Evolutionary conservation across 345 rosid species (phyloP).

Genomic region (Syzygium oleosum): DNA sequence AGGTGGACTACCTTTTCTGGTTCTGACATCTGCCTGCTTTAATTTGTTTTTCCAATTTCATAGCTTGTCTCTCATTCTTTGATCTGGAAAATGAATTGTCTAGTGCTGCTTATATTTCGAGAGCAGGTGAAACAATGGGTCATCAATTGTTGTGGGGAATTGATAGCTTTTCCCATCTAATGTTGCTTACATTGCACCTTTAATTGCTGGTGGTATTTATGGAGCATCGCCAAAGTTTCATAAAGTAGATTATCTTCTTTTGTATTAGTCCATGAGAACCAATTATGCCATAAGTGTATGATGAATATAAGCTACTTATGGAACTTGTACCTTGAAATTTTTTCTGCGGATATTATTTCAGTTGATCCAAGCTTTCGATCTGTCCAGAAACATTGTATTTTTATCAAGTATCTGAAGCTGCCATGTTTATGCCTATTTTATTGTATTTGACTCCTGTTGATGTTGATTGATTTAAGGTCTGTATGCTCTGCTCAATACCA

Average conservation of each 20-base stretch:
- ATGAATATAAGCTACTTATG: background rate
- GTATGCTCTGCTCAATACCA: background rate
- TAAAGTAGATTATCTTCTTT: background rate
- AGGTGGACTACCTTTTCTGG: constrained; percentile 30
- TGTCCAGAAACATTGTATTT: background rate
- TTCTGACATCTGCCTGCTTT: background rate
- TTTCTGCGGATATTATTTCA: background rate
- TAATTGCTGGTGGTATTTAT: background rate
- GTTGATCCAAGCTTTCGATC: background rate
- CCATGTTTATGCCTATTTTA: background rate
- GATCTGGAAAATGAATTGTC: background rate
- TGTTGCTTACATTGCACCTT: background rate
- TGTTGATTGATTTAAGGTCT: background rate
- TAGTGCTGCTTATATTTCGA: background rate
- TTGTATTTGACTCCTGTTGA: background rate
- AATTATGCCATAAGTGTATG: background rate
- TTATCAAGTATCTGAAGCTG: background rate
- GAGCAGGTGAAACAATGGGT: background rate
- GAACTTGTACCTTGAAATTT: background rate
- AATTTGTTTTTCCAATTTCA: background rate
- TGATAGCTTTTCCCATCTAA: background rate
- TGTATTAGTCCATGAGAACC: background rate
- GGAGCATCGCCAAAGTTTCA: background rate
- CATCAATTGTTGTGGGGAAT: background rate
- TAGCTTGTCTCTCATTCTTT: background rate